phyloP scores from a whole-genome alignment of 495 filamentous ascomycete species.

The Monascus purpureus region DNA sequence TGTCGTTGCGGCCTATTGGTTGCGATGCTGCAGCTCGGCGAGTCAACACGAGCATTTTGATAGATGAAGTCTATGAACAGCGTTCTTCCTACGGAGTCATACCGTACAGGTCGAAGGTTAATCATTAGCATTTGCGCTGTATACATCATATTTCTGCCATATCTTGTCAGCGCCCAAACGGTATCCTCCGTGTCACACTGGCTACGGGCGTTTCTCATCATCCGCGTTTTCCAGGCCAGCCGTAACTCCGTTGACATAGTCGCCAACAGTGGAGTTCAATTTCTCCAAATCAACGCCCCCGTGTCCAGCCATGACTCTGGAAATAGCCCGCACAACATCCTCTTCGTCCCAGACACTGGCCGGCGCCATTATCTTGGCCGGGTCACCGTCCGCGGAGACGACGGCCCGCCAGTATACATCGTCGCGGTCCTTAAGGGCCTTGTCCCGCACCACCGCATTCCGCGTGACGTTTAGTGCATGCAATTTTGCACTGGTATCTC shows the following conservation, averaged over 20 bases:
- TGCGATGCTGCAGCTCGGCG: no score
- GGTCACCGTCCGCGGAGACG: constrained; percentile 20
- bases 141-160: no score
- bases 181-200: no score
- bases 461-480: constrained; percentile 38
- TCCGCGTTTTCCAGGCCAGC: constrained; percentile 18
- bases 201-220: no score
- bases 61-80: no score
- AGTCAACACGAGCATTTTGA: no score
- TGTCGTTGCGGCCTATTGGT: no score
- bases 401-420: constrained; percentile 47
- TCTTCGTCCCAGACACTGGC: constrained; percentile 38
- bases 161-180: no score
- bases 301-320: constrained; percentile 30
- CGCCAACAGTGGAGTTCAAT: constrained; percentile 29
- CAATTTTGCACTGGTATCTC: constrained; percentile 33
- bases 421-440: constrained; percentile 34
- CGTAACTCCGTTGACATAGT: constrained; percentile 30
- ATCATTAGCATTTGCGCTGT: no score
- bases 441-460: constrained; percentile 46
- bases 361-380: constrained; percentile 10
- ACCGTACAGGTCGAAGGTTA: no score
- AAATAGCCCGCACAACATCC: constrained; percentile 41
- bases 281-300: constrained; percentile 33
- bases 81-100: no score